Conservation (phyloP, 371 early-diverging fungal genomes). For the Lichtheimia ramosa region DNA sequence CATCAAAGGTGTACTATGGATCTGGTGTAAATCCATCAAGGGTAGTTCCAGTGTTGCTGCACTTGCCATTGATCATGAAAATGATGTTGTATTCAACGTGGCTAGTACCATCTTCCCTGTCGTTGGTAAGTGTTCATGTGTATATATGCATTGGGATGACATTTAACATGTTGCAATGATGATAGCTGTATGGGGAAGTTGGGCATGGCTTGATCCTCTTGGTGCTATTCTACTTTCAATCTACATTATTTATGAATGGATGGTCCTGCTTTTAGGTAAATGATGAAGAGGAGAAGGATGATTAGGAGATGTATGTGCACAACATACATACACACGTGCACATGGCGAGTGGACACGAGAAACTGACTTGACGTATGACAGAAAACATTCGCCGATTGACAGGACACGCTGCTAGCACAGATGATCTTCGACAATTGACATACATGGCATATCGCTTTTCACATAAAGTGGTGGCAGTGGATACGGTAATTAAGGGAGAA, state of each 20-base stretch:
- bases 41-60: conserved; percentile 61
- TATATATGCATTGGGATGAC: no score
- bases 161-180: background rate
- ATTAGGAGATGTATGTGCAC: background rate
- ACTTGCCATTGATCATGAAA: conserved; percentile 64
- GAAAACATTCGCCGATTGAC: conserved; percentile 59
- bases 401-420: conserved; percentile 57
- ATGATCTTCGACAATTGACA: conserved; percentile 60
- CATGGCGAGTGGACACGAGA: background rate
- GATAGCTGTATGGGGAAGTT: conserved; percentile 27
- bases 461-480: conserved; percentile 52
- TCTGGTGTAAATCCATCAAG: conserved; percentile 58
- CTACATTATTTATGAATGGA: conserved; percentile 65
- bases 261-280: conserved; percentile 51
- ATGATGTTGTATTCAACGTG: conserved; percentile 64
- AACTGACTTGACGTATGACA: conserved; percentile 6
- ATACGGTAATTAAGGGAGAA: conserved; percentile 41
- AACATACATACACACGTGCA: background rate
- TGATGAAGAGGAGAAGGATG: background rate
- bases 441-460: conserved; percentile 68
- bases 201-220: conserved; percentile 60
- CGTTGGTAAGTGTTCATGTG: conserved; percentile 25
- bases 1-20: conserved; percentile 53
- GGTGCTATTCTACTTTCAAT: conserved; percentile 60
- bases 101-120: conserved; percentile 59